Conservation (phyloP, 768 basidiomycete species). For the Harrya chromipes region DNA sequence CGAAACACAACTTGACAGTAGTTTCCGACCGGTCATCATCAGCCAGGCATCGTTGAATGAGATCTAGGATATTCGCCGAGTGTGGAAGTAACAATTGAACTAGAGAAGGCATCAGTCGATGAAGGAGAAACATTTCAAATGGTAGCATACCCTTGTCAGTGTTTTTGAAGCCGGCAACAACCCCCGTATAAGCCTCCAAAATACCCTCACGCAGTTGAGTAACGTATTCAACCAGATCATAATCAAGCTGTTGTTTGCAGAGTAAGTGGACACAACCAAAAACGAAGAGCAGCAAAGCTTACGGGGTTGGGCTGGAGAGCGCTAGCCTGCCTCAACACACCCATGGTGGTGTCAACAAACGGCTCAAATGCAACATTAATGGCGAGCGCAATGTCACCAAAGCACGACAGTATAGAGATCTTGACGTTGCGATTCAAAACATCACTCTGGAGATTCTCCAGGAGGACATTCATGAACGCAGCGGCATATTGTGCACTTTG, state of each 20-base stretch:
- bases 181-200: constrained; percentile 93
- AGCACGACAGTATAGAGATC: constrained; percentile 92
- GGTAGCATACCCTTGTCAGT: constrained; percentile 61
- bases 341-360: constrained; percentile 88
- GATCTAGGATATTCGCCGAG: constrained; percentile 70
- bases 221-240: constrained; percentile 91
- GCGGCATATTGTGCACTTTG: constrained; percentile 78
- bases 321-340: constrained; percentile 87
- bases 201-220: constrained; percentile 89
- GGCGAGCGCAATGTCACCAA: constrained; percentile 95
- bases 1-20: constrained; percentile 71
- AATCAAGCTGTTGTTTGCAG: constrained; percentile 56
- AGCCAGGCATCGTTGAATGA: constrained; percentile 69
- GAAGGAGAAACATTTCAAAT: background rate
- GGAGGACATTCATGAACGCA: constrained; percentile 87
- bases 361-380: constrained; percentile 85
- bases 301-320: constrained; percentile 85
- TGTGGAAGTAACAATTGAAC: constrained; percentile 55
- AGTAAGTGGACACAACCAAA: background rate
- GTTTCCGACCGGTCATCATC: constrained; percentile 86
- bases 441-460: constrained; percentile 89
- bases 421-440: constrained; percentile 93
- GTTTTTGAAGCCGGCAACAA: constrained; percentile 87
- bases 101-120: constrained; percentile 4
- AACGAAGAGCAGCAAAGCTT: constrained; percentile 25